These are phyloP conservation scores for Phlebiopsis flavidoalba DNA, from an alignment of 768 basidiomycete genomes.

Conservation along the genomic window DNA sequence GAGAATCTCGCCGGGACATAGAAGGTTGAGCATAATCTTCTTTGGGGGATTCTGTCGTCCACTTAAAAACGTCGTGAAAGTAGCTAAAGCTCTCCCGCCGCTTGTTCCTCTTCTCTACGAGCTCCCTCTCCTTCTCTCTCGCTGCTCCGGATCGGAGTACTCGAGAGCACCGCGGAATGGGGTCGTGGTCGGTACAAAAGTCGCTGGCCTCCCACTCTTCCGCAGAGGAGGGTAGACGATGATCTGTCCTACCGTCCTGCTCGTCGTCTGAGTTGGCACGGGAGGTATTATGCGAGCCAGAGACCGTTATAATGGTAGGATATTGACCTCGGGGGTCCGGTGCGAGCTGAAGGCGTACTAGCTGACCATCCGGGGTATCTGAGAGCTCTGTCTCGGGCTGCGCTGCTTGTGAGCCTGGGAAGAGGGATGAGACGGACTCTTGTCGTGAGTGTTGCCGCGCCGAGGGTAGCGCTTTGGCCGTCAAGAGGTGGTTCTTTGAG, in stretches of 20 bases:
- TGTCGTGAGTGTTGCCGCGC: not conserved
- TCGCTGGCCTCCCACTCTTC: constrained; percentile 30
- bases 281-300: constrained; percentile 23
- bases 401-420: constrained; percentile 11
- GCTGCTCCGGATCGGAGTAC: constrained; percentile 27
- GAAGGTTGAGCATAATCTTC: constrained; percentile 9
- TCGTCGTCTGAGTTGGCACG: constrained; percentile 13
- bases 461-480: not conserved
- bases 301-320: constrained; percentile 58
- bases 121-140: constrained; percentile 35
- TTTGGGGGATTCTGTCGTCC: constrained; percentile 30
- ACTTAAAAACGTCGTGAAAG: constrained; percentile 50
- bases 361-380: constrained; percentile 4
- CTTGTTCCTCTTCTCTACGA: constrained; percentile 50
- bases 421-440: not conserved
- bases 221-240: constrained; percentile 14
- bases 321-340: constrained; percentile 70
- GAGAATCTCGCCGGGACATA: not conserved
- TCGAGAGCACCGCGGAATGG: constrained; percentile 66
- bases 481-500: constrained; percentile 8
- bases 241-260: constrained; percentile 14
- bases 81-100: constrained; percentile 37
- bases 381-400: constrained; percentile 5
- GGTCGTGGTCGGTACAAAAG: constrained; percentile 32
- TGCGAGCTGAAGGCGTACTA: constrained; percentile 55